These are phyloP conservation scores for Naganishia sp. DNA, from an alignment of 1,284 basidiomycete species.

Conservation along the genomic window DNA sequence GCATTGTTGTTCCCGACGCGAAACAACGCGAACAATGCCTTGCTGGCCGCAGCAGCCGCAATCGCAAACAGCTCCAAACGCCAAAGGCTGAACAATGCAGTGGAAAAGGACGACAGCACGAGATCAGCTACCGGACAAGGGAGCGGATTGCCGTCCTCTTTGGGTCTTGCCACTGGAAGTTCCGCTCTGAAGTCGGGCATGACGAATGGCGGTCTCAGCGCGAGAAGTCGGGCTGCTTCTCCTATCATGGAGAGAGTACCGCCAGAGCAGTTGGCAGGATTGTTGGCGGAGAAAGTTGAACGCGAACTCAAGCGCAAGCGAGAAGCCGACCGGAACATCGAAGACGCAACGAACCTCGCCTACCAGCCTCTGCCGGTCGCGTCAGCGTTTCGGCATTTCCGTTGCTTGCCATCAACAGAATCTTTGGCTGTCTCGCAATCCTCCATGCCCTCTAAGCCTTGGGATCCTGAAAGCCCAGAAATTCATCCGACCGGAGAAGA, in stretches of 20 bases:
- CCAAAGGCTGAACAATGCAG: conserved; percentile 41
- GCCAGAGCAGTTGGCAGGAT: conserved; percentile 63
- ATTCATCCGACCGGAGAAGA: conserved; percentile 23
- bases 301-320: conserved; percentile 66
- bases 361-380: conserved; percentile 63
- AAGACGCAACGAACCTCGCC: conserved; percentile 74
- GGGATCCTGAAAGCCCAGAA: conserved; percentile 26
- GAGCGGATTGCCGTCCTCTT: conserved; percentile 10
- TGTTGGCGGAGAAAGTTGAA: conserved; percentile 67
- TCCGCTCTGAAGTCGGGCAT: conserved; percentile 11
- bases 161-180: conserved; percentile 5
- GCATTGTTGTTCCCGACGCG: conserved; percentile 36
- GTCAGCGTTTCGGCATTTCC: conserved; percentile 55
- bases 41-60: conserved; percentile 25
- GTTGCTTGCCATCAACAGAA: conserved; percentile 49
- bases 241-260: conserved; percentile 48
- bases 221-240: conserved; percentile 39
- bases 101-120: conserved; percentile 41
- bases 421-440: conserved; percentile 45
- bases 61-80: conserved; percentile 32
- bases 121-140: conserved; percentile 36
- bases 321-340: conserved; percentile 71
- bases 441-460: conserved; percentile 42
- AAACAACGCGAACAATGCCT: conserved; percentile 45
- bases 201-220: conserved; percentile 5